Conservation (phyloP, 305 asterid species). For the Fraxinus nigra region DNA sequence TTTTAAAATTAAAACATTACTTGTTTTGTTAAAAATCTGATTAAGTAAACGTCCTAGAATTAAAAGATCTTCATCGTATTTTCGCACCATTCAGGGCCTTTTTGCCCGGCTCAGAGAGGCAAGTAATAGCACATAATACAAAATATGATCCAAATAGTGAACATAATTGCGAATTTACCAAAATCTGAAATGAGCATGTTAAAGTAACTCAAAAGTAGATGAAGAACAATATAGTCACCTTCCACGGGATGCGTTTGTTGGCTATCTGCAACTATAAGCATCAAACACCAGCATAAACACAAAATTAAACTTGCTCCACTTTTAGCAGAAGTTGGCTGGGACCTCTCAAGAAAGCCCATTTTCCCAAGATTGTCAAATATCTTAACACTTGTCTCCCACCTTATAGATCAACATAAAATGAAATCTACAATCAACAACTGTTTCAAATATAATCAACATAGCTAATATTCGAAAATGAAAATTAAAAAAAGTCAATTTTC, state of each 20-base stretch:
- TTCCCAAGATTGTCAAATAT: conserved; percentile 25
- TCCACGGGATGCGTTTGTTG: conserved; percentile 62
- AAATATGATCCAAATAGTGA: background rate
- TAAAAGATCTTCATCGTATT: background rate
- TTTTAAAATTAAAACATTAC: background rate
- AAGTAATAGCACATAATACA: conserved; percentile 4
- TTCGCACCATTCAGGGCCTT: background rate
- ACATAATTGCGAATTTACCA: background rate
- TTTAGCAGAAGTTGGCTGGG: conserved; percentile 26
- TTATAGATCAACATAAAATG: conserved; percentile 23
- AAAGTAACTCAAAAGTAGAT: conserved; percentile 10
- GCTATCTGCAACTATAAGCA: conserved; percentile 46
- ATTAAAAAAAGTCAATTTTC: background rate
- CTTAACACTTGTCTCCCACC: conserved; percentile 32
- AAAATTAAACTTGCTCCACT: conserved; percentile 39
- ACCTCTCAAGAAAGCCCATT: conserved; percentile 35
- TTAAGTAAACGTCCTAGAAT: background rate
- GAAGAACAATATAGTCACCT: conserved; percentile 33
- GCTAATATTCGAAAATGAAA: background rate
- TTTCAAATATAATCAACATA: conserved; percentile 6
- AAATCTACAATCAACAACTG: conserved; percentile 5
- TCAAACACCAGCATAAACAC: conserved; percentile 55
- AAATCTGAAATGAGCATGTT: background rate
- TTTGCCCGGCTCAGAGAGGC: background rate
- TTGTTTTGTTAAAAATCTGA: background rate